Evolutionary conservation across 2,329 filamentous ascomycete species (phyloP).

Genomic region (Diplodia mutila): DNA sequence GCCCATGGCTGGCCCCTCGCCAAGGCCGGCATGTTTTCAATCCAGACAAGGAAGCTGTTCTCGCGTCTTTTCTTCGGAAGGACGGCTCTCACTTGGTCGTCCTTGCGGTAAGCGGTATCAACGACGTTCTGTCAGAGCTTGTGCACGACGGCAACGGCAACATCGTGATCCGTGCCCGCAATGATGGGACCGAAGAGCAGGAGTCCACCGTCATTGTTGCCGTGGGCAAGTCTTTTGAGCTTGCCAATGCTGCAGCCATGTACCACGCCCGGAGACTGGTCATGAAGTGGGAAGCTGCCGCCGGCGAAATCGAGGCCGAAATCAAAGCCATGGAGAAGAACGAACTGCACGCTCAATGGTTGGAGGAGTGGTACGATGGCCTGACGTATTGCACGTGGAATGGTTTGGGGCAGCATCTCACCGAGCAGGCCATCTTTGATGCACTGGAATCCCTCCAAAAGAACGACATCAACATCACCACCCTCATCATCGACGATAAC

Average conservation of each 20-base stretch:
- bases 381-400: slow-evolving; percentile 98
- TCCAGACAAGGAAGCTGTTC: slow-evolving; percentile 75
- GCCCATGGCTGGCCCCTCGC: slow-evolving; percentile 85
- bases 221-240: slow-evolving; percentile 72
- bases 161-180: slow-evolving; percentile 70
- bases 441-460: slow-evolving; percentile 73
- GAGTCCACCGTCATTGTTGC: slow-evolving; percentile 69
- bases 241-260: slow-evolving; percentile 77
- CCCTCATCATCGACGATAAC: slow-evolving; percentile 94
- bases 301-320: slow-evolving; percentile 52
- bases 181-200: slow-evolving; percentile 64
- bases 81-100: slow-evolving; percentile 77
- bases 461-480: slow-evolving; percentile 75
- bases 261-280: slow-evolving; percentile 80
- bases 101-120: slow-evolving; percentile 74
- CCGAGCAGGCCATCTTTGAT: slow-evolving; percentile 75
- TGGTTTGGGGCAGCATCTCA: slow-evolving; percentile 79
- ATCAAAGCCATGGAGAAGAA: slow-evolving; percentile 51
- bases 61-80: slow-evolving; percentile 75
- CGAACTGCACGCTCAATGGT: slow-evolving; percentile 66
- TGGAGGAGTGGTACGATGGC: slow-evolving; percentile 89
- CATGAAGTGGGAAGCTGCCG: slow-evolving; percentile 48
- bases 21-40: slow-evolving; percentile 72
- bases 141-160: slow-evolving; percentile 66
- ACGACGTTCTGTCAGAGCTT: slow-evolving; percentile 71